Evolutionary conservation across 73 alveolate species (phyloP), one percentile per base, ranked within the genome.

Genomic region (Tetrahymena borealis): DNA sequence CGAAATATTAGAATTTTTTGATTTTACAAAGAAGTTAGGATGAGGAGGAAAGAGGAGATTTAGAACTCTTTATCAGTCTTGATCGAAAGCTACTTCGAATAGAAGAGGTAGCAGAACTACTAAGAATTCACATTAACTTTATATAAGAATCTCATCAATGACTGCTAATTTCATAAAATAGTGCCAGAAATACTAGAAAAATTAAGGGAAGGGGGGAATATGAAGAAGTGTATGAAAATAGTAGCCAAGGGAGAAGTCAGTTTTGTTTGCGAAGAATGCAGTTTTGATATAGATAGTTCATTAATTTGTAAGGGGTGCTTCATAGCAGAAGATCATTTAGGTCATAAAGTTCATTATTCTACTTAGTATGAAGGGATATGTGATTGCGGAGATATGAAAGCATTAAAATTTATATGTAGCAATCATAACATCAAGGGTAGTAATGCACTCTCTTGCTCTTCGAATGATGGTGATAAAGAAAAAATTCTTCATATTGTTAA

Each of bases 41-140:
- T 60, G 85, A 60, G 85, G 85, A 60, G 85, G 85, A 60, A 60
- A 60, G 85, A 60, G 35, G 85, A 60, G 85, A 60, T 60, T 60
- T 60, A 60, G 85, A 60, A 60, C 85, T 60, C 85, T 20, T 60
- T 60, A n/a, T 60, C 85, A 24, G 85, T 60, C 28, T 20, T 60
- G 28, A 60, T 60, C 7, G 85, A 60, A 60, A 60, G 85, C 32
- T 60, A 60, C 85, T 60, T 60, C 9, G 85, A 60, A 60, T n/a
- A 60, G 10, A 60, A 60, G 28, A 60, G 85, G 28, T 60, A 60
- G 85, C 85, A 60, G 85, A 60, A 60, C 28, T 60, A 60, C 28
- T 60, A 60, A 28, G 85, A 60, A 28, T 60, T 60, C 35, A 60
- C 37, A 32, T 35, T 60, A 3, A 60, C 85, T 60, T 60, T 60